Evolutionary conservation across 108 stramenopile genomes (phyloP).

Genomic region (Epithemia pelagica): DNA sequence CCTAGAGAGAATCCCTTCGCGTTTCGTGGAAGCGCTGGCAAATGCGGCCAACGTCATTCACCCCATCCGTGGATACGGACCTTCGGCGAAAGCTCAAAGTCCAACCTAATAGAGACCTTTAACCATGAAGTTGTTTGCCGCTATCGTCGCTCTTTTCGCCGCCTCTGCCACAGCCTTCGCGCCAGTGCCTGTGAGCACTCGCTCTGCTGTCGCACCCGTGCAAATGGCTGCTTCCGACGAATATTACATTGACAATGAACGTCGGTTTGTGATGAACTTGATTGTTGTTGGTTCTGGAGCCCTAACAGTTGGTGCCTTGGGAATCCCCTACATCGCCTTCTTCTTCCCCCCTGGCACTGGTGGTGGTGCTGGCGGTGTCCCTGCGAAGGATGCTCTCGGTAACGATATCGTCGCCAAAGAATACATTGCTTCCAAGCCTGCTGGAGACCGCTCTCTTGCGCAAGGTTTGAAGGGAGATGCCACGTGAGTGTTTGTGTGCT

Average conservation of each 20-base stretch:
- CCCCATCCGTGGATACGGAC: too few species aligned
- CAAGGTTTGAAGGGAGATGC: conserved; percentile 99
- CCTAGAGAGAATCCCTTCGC: too few species aligned
- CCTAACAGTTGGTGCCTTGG: conserved; percentile 86
- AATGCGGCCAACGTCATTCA: too few species aligned
- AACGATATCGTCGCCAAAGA: conserved; percentile 81
- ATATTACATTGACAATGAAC: conserved; percentile 94
- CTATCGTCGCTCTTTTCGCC: conserved; percentile 48
- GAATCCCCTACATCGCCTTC: conserved; percentile 93
- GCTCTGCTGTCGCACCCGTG: conserved; percentile 37
- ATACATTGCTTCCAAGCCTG: conserved; percentile 82
- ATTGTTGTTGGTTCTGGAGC: conserved; percentile 91
- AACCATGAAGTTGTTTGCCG: conserved; percentile 73
- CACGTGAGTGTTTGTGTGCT: conserved; percentile 35
- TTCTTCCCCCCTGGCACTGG: conserved; percentile 91
- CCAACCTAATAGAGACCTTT: background rate
- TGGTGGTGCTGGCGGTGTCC: conserved; percentile 67
- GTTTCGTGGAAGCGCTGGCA: too few species aligned
- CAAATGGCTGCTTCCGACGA: conserved; percentile 62
- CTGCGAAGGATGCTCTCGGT: conserved; percentile 92
- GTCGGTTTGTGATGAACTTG: conserved; percentile 94
- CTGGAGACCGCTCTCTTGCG: conserved; percentile 85
- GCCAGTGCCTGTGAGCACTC: conserved; percentile 43
- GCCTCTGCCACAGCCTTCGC: conserved; percentile 68
- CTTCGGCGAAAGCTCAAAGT: too few species aligned